Conservation (phyloP, 2,329 filamentous ascomycete species). For the Fusarium verrucosum region DNA sequence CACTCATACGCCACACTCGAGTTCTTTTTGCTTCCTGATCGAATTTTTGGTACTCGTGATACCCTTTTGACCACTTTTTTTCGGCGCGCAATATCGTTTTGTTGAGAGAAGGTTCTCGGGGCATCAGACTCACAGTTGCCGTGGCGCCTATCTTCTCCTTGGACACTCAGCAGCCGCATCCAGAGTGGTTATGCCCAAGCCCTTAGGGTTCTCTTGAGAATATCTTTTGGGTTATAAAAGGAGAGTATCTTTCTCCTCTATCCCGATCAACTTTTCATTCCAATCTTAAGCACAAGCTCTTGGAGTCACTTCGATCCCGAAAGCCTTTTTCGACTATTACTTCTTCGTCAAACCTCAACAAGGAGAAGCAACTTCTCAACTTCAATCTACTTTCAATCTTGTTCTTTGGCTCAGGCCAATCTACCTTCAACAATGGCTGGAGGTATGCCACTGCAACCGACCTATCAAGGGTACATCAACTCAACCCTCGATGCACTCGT, state of each 20-base stretch:
- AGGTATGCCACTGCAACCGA: conserved; percentile 62
- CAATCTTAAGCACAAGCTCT: not conserved
- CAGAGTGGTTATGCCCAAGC: not conserved
- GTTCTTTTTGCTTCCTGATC: not conserved
- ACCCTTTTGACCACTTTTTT: not conserved
- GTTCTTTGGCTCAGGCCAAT: not conserved
- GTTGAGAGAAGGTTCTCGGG: not conserved
- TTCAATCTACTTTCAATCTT: not conserved
- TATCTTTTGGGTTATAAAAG: not conserved
- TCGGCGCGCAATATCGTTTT: not conserved
- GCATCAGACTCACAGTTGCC: not conserved
- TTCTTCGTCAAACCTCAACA: no score
- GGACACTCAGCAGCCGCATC: not conserved
- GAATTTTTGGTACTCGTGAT: not conserved
- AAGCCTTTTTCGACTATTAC: no score
- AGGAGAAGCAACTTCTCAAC: not conserved
- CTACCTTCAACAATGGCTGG: not conserved
- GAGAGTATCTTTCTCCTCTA: not conserved
- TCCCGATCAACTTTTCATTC: not conserved
- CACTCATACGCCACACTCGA: not conserved
- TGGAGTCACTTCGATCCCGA: not conserved
- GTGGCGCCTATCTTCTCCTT: not conserved
- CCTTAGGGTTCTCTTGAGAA: not conserved
- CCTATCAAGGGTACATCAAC: conserved; percentile 73
- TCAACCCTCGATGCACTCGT: conserved; percentile 79